Evolutionary conservation across 176 grass and related monocot genomes (phyloP), one percentile per base, ranked within the genome.

Genomic region (Triticum aestivum): DNA sequence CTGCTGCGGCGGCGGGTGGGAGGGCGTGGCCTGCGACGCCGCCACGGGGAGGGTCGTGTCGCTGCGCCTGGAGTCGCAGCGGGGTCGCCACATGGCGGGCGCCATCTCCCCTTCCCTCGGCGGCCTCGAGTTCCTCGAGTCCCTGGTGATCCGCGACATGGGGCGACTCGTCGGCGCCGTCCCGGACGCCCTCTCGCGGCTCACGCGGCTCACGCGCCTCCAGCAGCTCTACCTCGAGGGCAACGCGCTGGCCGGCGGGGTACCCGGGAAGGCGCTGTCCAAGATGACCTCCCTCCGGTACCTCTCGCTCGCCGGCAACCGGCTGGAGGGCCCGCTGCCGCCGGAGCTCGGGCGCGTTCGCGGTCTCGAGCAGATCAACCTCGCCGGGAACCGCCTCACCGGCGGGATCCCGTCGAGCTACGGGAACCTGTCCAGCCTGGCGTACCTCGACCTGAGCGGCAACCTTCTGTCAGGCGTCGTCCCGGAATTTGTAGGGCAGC

Each of bases 171-270:
- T 42, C 0, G 95, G 92, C 54, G 82, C 35, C 59, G 67, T 97
- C 64, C 95, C 92, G 41, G 84, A 61, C 81, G 87, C 67, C 20
- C 44, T 97, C 69, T 86, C 90, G 15, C 83, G 74, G 82, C 86
- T 97, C 9, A 21, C 90, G 15, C 83, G 74, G 82, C 86, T 97
- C 9, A 21, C 35, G 30, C 86, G 84, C 14, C 95, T 97, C 89
- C 79, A 61, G 79, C 88, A 93, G 75, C 87, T 97, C 56, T 94
- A 92, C 85, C 92, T 94, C 69, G 95, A 97, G 82, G 88, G 82
- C 69, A 94, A 90, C 81, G 49, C 81, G 89, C 87, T 97, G 51
- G 37, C 77, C 37, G 95, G 92, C 9, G 44, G 12, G 41, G 54
- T 94, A 7, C 95, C 92, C 34, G 82, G 79, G 38, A 72, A 58